Conservation (phyloP, 371 early-diverging fungal genomes). For the Mortierella sp. region DNA sequence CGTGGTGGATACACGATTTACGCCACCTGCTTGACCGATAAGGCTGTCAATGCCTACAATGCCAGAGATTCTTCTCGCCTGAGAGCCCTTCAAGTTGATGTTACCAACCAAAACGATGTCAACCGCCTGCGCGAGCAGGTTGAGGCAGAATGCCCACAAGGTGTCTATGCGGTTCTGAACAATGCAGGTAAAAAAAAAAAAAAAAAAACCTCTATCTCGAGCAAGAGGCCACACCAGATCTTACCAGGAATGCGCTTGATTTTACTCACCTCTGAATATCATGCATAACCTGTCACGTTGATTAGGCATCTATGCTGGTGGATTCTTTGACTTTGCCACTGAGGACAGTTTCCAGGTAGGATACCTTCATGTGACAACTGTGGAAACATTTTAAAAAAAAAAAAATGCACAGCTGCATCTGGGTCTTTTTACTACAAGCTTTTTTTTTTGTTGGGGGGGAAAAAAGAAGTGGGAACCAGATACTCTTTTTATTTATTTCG, state of each 20-base stretch:
- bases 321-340: conserved; percentile 44
- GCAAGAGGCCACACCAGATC: no score
- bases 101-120: conserved; percentile 46
- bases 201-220: no score
- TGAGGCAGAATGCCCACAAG: conserved; percentile 49
- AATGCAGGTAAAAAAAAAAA: conserved; percentile 53
- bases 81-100: conserved; percentile 42
- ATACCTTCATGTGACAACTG: not conserved
- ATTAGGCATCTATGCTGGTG: conserved; percentile 41
- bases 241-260: no score
- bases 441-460: conserved; percentile 21
- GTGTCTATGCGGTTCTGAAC: conserved; percentile 49
- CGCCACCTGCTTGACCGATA: conserved; percentile 45
- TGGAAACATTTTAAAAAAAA: not conserved
- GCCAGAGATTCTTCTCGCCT: conserved; percentile 40
- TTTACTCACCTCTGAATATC: not conserved
- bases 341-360: conserved; percentile 49
- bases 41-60: conserved; percentile 35
- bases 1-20: conserved; percentile 47
- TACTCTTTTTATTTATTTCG: not conserved
- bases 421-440: no score
- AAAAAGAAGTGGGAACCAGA: not conserved
- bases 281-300: not conserved
- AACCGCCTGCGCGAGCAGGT: conserved; percentile 43
- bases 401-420: not conserved